Evolutionary conservation across 441 rosid species (phyloP).

Genomic region (Biscutella laevigata): DNA sequence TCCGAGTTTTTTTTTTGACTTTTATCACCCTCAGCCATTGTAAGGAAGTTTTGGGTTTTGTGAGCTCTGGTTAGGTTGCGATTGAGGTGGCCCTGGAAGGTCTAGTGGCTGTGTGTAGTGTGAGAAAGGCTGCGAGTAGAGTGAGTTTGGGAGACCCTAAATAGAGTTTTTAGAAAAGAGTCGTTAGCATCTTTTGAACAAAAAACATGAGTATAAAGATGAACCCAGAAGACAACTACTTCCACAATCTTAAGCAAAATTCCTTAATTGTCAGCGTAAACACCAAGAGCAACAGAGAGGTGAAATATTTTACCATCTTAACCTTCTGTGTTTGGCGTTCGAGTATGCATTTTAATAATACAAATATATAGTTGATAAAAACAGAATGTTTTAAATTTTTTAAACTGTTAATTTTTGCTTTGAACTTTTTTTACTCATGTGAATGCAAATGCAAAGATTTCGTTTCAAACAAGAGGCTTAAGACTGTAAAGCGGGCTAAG

Average conservation of each 20-base stretch:
- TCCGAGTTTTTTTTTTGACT: conserved; percentile 6
- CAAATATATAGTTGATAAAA: too few relatives aligned
- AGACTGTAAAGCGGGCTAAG: too few relatives aligned
- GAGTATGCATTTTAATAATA: too few relatives aligned
- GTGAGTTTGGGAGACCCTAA: conserved; percentile 89
- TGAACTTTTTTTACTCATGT: background rate
- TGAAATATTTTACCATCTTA: too few relatives aligned
- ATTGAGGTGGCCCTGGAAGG: conserved; percentile 54
- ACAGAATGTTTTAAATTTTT: too few relatives aligned
- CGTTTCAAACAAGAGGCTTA: conserved; percentile 8
- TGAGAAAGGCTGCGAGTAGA: conserved; percentile 84
- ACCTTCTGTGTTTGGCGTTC: too few relatives aligned
- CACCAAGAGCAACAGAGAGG: too few relatives aligned
- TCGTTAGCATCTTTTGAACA: conserved; percentile 3
- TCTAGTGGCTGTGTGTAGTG: conserved; percentile 71
- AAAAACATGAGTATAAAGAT: background rate
- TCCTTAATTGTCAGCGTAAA: too few relatives aligned
- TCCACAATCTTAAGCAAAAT: too few relatives aligned
- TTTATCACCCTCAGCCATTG: conserved; percentile 54
- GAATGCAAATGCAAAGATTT: background rate
- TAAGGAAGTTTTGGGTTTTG: conserved; percentile 79
- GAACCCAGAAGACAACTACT: too few relatives aligned
- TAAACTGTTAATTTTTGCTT: too few relatives aligned
- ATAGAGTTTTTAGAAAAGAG: background rate
- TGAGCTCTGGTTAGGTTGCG: conserved; percentile 74